Evolutionary conservation across 1,284 basidiomycete genomes (phyloP).

Genomic region (Boletus smithii): DNA sequence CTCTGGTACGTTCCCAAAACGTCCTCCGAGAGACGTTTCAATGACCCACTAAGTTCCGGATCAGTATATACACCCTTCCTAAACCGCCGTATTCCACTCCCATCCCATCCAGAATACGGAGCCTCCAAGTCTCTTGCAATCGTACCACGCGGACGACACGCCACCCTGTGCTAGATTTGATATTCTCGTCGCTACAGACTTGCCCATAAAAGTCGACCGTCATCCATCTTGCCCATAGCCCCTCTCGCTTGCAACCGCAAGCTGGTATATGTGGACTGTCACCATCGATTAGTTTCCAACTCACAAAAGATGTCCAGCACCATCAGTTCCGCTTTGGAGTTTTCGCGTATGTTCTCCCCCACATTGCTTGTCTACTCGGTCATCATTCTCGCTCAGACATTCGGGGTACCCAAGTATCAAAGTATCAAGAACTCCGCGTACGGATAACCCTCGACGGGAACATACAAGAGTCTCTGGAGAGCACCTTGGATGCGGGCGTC

Average conservation of each 20-base stretch:
- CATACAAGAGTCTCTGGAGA: slow-evolving; percentile 32
- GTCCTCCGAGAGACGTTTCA: slow-evolving; percentile 24
- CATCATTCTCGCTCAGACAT: slow-evolving; percentile 20
- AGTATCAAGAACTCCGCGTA: slow-evolving; percentile 25
- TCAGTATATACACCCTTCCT: slow-evolving; percentile 28
- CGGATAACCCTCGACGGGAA: slow-evolving; percentile 28
- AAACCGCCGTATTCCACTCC: slow-evolving; percentile 12
- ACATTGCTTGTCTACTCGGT: background rate
- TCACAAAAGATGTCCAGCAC: slow-evolving; percentile 17
- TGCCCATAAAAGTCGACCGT: slow-evolving; percentile 25
- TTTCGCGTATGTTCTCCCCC: slow-evolving; percentile 22
- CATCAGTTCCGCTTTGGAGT: slow-evolving; percentile 18
- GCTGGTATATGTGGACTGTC: slow-evolving; percentile 24
- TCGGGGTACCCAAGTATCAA: slow-evolving; percentile 22
- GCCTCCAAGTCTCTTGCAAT: slow-evolving; percentile 12
- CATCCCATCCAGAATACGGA: slow-evolving; percentile 22
- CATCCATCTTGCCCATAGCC: slow-evolving; percentile 34
- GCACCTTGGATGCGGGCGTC: slow-evolving; percentile 24
- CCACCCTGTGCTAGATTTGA: slow-evolving; percentile 34
- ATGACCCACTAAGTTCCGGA: slow-evolving; percentile 30
- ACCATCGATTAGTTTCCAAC: slow-evolving; percentile 10
- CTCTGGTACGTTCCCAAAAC: slow-evolving; percentile 27
- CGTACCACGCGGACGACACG: slow-evolving; percentile 30
- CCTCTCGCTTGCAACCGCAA: slow-evolving; percentile 29
- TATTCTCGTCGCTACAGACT: slow-evolving; percentile 22